Percentiles rank a stretch among this genome's conserved stretches.
Conservation (phyloP, 345 rosid species). For the Euphorbia lathyris region DNA sequence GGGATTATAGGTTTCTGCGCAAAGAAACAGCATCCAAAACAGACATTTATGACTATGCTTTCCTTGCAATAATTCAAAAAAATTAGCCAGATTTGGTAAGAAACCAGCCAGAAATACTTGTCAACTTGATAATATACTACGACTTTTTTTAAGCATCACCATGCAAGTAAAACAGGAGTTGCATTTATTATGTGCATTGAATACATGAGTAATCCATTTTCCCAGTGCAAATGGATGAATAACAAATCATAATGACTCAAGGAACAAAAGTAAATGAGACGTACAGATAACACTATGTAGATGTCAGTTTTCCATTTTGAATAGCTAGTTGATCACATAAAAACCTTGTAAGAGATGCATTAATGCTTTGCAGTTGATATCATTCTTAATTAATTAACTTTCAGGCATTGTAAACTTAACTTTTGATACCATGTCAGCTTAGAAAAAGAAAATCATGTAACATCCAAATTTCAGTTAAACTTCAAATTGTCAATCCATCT, state of each 20-base stretch:
- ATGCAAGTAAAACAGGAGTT: not conserved
- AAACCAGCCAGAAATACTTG: not conserved
- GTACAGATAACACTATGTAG: not conserved
- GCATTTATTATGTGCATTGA: not conserved
- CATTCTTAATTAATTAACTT: not conserved
- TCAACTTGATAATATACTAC: not conserved
- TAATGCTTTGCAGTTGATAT: not conserved
- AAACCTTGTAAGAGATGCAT: not conserved
- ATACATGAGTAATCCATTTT: not conserved
- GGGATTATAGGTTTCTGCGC: conserved; percentile 86
- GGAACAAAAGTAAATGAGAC: too few species aligned
- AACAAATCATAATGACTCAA: not conserved
- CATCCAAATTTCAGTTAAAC: not conserved
- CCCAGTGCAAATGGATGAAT: not conserved
- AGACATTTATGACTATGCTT: conserved; percentile 10
- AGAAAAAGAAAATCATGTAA: not conserved
- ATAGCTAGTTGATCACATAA: not conserved
- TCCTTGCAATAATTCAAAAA: not conserved
- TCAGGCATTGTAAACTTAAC: not conserved
- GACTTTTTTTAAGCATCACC: not conserved
- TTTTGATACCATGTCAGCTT: not conserved
- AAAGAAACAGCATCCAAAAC: conserved; percentile 14
- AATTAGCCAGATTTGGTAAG: not conserved
- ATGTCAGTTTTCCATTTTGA: not conserved
- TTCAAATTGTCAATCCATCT: not conserved